Evolutionary conservation across 805 yeast species (phyloP).

Genomic region (Teunomyces lycoperdinae): DNA sequence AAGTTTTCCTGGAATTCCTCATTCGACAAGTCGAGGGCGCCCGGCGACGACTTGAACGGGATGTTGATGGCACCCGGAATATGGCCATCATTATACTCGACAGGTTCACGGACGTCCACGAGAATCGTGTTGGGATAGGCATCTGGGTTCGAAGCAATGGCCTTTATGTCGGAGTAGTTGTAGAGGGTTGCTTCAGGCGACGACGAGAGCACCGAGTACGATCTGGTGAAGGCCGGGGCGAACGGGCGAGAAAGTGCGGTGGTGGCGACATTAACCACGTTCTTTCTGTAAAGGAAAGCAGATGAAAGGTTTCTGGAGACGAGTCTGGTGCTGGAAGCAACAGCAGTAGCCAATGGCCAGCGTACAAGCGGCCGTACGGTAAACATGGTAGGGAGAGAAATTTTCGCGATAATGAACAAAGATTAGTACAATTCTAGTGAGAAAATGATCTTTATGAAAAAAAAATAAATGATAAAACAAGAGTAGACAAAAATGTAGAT

Average conservation of each 20-base stretch:
- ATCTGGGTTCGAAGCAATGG: conserved; percentile 42
- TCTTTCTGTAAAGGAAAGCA: neutral
- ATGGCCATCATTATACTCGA: conserved; percentile 68
- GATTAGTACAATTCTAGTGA: neutral
- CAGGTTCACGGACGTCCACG: conserved; percentile 92
- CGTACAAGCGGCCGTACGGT: conserved; percentile 2
- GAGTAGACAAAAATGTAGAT: no score
- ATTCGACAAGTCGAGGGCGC: conserved; percentile 75
- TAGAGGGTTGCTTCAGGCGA: conserved; percentile 47
- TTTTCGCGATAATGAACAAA: conserved; percentile 1
- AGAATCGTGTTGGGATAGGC: conserved; percentile 47
- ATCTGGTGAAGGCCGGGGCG: conserved; percentile 11
- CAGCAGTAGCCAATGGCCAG: neutral
- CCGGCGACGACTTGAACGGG: conserved; percentile 89
- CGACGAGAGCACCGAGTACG: conserved; percentile 37
- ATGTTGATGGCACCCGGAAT: conserved; percentile 84
- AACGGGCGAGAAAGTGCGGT: neutral
- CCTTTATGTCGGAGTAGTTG: conserved; percentile 50
- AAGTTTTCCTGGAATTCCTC: conserved; percentile 81
- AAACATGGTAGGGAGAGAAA: neutral
- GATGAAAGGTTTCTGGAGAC: neutral
- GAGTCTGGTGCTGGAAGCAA: neutral
- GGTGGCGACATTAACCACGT: no score
- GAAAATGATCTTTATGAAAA: neutral
- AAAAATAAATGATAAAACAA: no score